Conservation (phyloP, 352 stramenopile genomes). For the Blastocystis sp. region DNA sequence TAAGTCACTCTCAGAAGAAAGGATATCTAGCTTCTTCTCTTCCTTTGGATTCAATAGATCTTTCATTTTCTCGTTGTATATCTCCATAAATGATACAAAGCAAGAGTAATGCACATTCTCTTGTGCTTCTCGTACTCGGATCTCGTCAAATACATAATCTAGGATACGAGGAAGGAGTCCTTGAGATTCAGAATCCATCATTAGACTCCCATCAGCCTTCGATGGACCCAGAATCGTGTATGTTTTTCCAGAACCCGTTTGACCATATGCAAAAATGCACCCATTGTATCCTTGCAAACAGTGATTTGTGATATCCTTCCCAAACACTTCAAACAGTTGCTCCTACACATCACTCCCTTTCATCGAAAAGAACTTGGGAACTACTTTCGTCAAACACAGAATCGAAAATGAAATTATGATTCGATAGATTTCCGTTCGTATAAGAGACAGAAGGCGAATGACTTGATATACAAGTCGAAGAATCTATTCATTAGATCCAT, state of each 20-base stretch:
- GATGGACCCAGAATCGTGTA: slow-evolving; percentile 52
- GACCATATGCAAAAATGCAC: slow-evolving; percentile 60
- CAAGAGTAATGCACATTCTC: slow-evolving; percentile 64
- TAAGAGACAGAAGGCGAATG: not conserved
- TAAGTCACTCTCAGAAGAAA: not conserved
- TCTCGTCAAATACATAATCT: slow-evolving; percentile 35
- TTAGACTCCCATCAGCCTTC: not conserved
- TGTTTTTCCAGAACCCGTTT: slow-evolving; percentile 61
- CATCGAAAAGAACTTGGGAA: slow-evolving; percentile 17
- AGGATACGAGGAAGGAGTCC: slow-evolving; percentile 56
- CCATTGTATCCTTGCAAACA: slow-evolving; percentile 58
- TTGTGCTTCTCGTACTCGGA: slow-evolving; percentile 48
- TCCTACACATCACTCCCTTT: not conserved
- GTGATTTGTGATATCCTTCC: slow-evolving; percentile 48
- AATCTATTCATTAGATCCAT: slow-evolving; percentile 22
- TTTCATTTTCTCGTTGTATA: slow-evolving; percentile 87
- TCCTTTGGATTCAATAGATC: slow-evolving; percentile 72
- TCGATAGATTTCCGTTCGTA: not conserved
- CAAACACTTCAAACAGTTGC: slow-evolving; percentile 35
- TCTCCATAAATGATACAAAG: slow-evolving; percentile 80
- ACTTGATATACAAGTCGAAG: not conserved
- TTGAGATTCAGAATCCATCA: not conserved
- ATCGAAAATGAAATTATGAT: slow-evolving; percentile 58
- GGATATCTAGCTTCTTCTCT: slow-evolving; percentile 52
- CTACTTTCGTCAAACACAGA: slow-evolving; percentile 28